Evolutionary conservation across 768 basidiomycete genomes (phyloP).

Genomic region (Porpolomopsis calyptriformis): DNA sequence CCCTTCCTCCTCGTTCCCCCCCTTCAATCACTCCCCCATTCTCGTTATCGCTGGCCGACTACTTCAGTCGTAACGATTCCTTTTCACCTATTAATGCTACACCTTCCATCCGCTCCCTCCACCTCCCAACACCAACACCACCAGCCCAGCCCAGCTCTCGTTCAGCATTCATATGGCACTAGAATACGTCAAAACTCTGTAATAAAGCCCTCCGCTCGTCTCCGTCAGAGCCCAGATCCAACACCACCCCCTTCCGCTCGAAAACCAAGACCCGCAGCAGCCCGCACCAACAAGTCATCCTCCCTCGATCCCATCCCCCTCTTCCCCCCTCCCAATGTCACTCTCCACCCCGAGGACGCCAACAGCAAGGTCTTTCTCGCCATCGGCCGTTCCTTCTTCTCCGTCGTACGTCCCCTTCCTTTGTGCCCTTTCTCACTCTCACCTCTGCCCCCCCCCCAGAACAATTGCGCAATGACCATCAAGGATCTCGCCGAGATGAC

Average conservation of each 20-base stretch:
- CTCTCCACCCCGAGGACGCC: constrained; percentile 68
- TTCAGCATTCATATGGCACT: constrained; percentile 40
- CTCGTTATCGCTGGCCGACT: constrained; percentile 20
- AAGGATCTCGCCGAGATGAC: constrained; percentile 74
- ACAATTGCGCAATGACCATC: constrained; percentile 78
- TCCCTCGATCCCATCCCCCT: constrained; percentile 12
- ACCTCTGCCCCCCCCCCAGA: constrained; percentile 27
- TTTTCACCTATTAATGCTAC: background rate
- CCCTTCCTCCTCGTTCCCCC: constrained; percentile 6
- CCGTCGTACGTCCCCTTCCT: constrained; percentile 43
- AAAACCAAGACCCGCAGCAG: no score
- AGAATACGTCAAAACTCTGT: constrained; percentile 41
- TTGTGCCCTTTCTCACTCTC: constrained; percentile 10
- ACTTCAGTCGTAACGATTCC: background rate
- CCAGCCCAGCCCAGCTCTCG: no score
- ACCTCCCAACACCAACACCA: constrained; percentile 11
- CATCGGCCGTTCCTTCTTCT: constrained; percentile 61
- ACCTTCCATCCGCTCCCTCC: constrained; percentile 3
- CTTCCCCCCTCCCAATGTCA: constrained; percentile 55
- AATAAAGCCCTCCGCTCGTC: constrained; percentile 43
- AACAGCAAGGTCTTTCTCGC: constrained; percentile 62
- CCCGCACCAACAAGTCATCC: constrained; percentile 12
- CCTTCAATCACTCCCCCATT: background rate
- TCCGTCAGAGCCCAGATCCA: constrained; percentile 34
- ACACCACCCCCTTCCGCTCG: constrained; percentile 26